Percentiles rank a stretch among this genome's conserved stretches.
Evolutionary conservation across 805 yeast genomes (phyloP).

Genomic region (Sugiyamaella smithiae): DNA sequence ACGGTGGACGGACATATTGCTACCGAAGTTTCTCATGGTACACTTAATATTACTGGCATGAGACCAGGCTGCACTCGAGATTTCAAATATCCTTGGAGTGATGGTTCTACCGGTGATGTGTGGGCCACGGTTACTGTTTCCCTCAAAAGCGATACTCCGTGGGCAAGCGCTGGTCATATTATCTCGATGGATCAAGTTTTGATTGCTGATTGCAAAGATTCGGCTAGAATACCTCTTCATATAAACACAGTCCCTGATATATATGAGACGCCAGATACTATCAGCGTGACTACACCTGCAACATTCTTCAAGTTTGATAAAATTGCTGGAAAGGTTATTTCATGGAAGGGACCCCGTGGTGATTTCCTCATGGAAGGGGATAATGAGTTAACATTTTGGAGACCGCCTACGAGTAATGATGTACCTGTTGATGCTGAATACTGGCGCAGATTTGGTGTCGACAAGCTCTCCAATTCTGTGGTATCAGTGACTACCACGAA

Average conservation of each 20-base stretch:
- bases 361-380: conserved; percentile 9
- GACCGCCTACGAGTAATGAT: conserved; percentile 36
- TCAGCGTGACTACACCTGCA: background rate
- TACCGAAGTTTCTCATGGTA: background rate
- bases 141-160: conserved; percentile 12
- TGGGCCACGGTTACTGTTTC: conserved; percentile 12
- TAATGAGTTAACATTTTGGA: conserved; percentile 30
- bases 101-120: conserved; percentile 2
- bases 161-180: conserved; percentile 28
- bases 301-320: conserved; percentile 10
- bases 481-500: conserved; percentile 30
- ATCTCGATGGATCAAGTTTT: conserved; percentile 32
- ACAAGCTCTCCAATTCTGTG: conserved; percentile 9
- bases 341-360: conserved; percentile 10
- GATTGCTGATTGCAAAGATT: background rate
- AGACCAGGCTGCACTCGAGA: background rate
- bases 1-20: background rate
- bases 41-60: conserved; percentile 5
- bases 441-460: conserved; percentile 29
- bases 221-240: background rate
- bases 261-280: background rate
- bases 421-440: conserved; percentile 27
- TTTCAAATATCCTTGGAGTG: background rate
- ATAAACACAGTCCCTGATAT: background rate
- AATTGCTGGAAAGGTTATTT: conserved; percentile 8